Conservation (phyloP, 441 rosid species). For the Mallotus repandus region DNA sequence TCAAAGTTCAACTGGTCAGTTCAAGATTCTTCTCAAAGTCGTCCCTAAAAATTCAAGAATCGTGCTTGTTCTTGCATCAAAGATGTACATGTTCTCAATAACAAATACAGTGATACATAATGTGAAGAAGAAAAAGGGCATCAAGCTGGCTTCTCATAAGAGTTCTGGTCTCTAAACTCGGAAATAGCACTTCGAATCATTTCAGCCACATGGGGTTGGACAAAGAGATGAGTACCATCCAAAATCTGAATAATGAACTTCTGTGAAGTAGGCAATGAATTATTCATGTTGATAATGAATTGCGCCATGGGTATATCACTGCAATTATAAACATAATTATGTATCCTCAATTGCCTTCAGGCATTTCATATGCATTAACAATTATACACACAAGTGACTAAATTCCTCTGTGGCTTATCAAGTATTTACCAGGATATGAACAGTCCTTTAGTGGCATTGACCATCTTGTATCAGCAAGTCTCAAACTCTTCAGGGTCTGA, state of each 20-base stretch:
- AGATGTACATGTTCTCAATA: too few species aligned
- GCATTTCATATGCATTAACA: too few species aligned
- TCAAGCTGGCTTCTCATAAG: constrained; percentile 81
- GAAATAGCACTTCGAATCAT: constrained; percentile 69
- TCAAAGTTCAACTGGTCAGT: too few species aligned
- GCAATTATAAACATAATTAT: constrained; percentile 21
- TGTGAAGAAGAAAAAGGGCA: too few species aligned
- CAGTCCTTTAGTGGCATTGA: constrained; percentile 84
- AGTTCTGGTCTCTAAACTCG: constrained; percentile 80
- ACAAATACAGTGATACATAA: too few species aligned
- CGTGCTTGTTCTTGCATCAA: too few species aligned
- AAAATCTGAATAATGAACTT: constrained; percentile 63
- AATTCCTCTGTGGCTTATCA: too few species aligned
- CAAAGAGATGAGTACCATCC: not conserved
- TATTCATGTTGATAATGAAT: constrained; percentile 70
- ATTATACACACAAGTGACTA: too few species aligned
- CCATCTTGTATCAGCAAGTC: constrained; percentile 42
- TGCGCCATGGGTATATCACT: constrained; percentile 89
- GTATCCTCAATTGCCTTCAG: too few species aligned
- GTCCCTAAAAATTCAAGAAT: too few species aligned
- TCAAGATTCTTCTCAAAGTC: too few species aligned
- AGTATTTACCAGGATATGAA: constrained; percentile 63
- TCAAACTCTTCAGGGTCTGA: not conserved
- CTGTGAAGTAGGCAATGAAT: constrained; percentile 64
- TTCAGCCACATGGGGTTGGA: constrained; percentile 41